Conservation (phyloP, 2,329 filamentous ascomycete species). For the Cercospora sesami region DNA sequence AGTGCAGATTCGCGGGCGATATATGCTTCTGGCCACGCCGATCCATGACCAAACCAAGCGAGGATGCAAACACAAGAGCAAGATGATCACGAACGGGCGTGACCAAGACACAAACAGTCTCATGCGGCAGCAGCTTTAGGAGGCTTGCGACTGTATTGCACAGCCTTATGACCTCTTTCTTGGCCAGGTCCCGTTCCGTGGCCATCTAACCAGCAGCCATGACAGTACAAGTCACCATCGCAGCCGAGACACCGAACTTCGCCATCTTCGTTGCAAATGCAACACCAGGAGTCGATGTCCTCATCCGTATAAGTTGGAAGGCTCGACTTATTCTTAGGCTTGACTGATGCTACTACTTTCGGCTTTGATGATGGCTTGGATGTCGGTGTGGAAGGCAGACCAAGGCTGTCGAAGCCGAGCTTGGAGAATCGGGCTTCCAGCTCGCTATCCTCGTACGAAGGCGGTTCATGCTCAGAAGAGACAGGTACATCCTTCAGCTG, state of each 20-base stretch:
- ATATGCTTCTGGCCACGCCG: not conserved
- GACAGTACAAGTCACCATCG: slow-evolving; percentile 70
- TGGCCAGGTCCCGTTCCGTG: slow-evolving; percentile 71
- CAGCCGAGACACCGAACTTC: slow-evolving; percentile 72
- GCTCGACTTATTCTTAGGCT: slow-evolving; percentile 38
- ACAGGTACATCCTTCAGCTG: slow-evolving; percentile 23
- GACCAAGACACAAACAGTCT: not conserved
- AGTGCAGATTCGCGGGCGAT: not conserved
- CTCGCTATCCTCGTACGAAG: slow-evolving; percentile 44
- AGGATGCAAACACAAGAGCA: not conserved
- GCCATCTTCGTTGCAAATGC: slow-evolving; percentile 78
- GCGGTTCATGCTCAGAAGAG: slow-evolving; percentile 28
- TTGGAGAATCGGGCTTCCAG: slow-evolving; percentile 49
- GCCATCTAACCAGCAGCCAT: slow-evolving; percentile 77
- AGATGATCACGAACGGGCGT: not conserved
- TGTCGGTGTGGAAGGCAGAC: slow-evolving; percentile 51
- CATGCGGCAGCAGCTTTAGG: slow-evolving; percentile 15
- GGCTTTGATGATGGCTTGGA: slow-evolving; percentile 40
- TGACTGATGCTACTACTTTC: slow-evolving; percentile 26
- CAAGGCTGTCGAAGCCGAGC: slow-evolving; percentile 45
- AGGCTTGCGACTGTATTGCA: slow-evolving; percentile 38
- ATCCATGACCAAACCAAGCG: not conserved
- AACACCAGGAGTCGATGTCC: slow-evolving; percentile 75
- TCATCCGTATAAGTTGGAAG: slow-evolving; percentile 60
- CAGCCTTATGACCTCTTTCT: slow-evolving; percentile 67